Evolutionary conservation across 352 stramenopile genomes (phyloP), one percentile per base, ranked within the genome.

Genomic region (Globisporangium ultimum): DNA sequence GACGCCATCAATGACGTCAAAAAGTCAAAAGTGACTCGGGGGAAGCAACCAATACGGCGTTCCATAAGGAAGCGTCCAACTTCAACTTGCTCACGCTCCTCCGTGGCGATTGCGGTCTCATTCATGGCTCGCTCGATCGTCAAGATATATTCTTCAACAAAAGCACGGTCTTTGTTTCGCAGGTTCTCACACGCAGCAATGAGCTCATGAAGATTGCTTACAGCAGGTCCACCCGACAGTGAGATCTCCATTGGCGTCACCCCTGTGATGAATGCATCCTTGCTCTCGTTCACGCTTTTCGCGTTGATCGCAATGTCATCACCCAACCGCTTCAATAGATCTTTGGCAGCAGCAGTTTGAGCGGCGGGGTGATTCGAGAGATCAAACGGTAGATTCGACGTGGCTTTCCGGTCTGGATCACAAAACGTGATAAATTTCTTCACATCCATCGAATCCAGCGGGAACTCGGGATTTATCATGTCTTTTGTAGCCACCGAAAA

Each of bases 271-370:
- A 84, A 95, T 0, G 82, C 80, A 54, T 95, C 83, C 52, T 93
- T 87, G 42, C 80, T 89, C 14, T 61, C 69, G 22, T 93, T 93
- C 41, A 89, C 80, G 8, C 66, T 71, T 46, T 84, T 66, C 9
- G 87, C 85, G 48, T 95, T 90, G 10, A 84, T 87, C n/a, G 82
- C 75, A 48, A 98, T 94, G 63, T 99, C 97, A 40, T 97, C 88
- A 5, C 66, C 67, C 4, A 99, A 84, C 21, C 97, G 80, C 57
- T 95, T 88, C 20, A 98, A 85, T 41, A 98, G 88, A 62, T 97
- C 93, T 68, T 97, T 93, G 8, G 95, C 97, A 51, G 96, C 97
- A 46, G 96, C 90, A 18, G 93, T 98, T 64, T 97, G 88, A 15
- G 87, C 92, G 43, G 68, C 90, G 53, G 79, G 92, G 38, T 98